Percentiles rank a stretch among this genome's conserved stretches.
Conservation (phyloP, 2,329 filamentous ascomycete species). For the Venturia carpophila region DNA sequence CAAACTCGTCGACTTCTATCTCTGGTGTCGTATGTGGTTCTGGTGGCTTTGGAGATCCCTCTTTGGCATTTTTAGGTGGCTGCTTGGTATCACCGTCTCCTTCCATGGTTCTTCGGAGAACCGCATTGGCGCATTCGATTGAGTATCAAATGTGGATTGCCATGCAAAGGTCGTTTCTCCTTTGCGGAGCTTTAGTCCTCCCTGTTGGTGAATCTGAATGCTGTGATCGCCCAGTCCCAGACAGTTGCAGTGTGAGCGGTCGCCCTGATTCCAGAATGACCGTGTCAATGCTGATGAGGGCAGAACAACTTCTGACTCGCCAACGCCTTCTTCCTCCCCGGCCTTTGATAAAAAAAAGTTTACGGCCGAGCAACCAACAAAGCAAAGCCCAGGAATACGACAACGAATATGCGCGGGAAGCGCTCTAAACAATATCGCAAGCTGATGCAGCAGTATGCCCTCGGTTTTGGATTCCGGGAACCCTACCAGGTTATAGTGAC, state of each 20-base stretch:
- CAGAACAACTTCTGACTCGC: not conserved
- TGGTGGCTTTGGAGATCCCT: constrained; percentile 4
- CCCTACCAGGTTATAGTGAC: constrained; percentile 92
- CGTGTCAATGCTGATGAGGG: not conserved
- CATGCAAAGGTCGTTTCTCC: not conserved
- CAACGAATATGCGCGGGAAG: constrained; percentile 55
- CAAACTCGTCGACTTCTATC: constrained; percentile 32
- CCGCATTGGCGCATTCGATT: constrained; percentile 11
- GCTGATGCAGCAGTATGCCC: constrained; percentile 85
- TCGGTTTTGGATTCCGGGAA: constrained; percentile 83
- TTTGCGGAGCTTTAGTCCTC: not conserved
- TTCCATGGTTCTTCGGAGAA: constrained; percentile 17
- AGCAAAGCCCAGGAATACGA: not conserved
- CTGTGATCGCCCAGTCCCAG: not conserved
- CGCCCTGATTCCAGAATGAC: not conserved
- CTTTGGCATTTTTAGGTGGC: constrained; percentile 26
- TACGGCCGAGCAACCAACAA: not conserved
- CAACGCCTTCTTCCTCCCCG: not conserved
- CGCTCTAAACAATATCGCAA: constrained; percentile 71
- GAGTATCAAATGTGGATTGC: not conserved
- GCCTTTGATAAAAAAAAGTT: not conserved
- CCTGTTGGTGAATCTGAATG: not conserved
- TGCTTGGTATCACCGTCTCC: constrained; percentile 18
- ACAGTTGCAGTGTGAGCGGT: not conserved
- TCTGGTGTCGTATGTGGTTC: constrained; percentile 19